Evolutionary conservation across 202 grass and related monocot species (phyloP).

Genomic region (Musa balbisiana): DNA sequence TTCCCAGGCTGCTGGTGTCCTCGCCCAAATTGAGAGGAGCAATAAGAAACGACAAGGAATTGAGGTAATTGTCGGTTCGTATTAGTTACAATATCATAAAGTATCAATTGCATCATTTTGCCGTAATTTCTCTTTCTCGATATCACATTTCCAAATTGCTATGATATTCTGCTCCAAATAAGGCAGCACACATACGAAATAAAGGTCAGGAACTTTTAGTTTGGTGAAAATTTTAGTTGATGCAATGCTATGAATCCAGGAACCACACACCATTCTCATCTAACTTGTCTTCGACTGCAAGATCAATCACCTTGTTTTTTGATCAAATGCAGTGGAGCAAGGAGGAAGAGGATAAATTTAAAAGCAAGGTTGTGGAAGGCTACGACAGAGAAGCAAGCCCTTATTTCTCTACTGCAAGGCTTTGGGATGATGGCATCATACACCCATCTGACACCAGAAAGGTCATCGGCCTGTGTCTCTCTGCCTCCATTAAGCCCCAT

Average conservation of each 20-base stretch:
- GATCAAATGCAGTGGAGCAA: slow-evolving; percentile 47
- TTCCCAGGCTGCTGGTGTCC: slow-evolving; percentile 79
- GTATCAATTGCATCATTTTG: background rate
- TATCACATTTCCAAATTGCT: background rate
- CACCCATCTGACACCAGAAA: slow-evolving; percentile 77
- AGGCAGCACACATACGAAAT: too few relatives aligned
- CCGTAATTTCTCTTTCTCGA: background rate
- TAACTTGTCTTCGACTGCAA: background rate
- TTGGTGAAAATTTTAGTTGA: too few relatives aligned
- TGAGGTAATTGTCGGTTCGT: slow-evolving; percentile 41
- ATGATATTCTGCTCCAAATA: background rate
- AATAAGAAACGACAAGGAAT: slow-evolving; percentile 79
- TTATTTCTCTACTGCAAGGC: slow-evolving; percentile 80
- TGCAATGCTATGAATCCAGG: too few relatives aligned
- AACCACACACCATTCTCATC: too few relatives aligned
- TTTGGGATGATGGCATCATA: slow-evolving; percentile 96
- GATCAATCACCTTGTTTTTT: background rate
- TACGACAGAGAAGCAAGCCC: slow-evolving; percentile 86
- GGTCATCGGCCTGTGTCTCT: slow-evolving; percentile 80
- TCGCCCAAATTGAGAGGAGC: slow-evolving; percentile 85
- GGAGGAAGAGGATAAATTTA: slow-evolving; percentile 77
- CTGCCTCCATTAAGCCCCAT: slow-evolving; percentile 51
- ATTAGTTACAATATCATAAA: background rate
- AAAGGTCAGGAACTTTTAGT: too few relatives aligned
- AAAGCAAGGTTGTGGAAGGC: slow-evolving; percentile 54